Conservation (phyloP, 257 asterid species). For the Ballota nigra region DNA sequence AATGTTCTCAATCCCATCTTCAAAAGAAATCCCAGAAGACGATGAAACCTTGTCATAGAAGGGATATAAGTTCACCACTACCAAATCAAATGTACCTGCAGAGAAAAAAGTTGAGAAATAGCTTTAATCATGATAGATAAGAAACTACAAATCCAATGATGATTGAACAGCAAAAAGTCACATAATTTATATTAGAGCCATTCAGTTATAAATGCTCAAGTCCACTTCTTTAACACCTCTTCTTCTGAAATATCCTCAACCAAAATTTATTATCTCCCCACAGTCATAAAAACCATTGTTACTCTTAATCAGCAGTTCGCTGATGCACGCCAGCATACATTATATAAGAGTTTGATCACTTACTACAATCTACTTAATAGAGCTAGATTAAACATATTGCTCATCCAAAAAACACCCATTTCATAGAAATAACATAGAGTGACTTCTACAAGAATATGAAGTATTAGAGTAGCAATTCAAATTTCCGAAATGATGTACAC, state of each 20-base stretch:
- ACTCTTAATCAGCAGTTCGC: not conserved
- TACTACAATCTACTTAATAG: not conserved
- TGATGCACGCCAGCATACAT: not conserved
- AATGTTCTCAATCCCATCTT: conserved; percentile 93
- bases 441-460: not conserved
- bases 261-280: not conserved
- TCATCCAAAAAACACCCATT: not conserved
- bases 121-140: conserved; percentile 11
- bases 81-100: conserved; percentile 93
- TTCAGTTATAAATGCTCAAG: not conserved
- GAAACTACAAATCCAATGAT: not conserved
- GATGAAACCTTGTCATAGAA: conserved; percentile 88
- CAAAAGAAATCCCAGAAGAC: conserved; percentile 71
- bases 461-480: not conserved
- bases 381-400: not conserved
- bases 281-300: not conserved
- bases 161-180: not conserved
- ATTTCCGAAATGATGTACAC: not conserved
- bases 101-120: conserved; percentile 14
- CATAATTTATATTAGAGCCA: not conserved
- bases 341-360: not conserved
- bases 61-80: conserved; percentile 94
- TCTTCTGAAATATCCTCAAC: not conserved
- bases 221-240: not conserved
- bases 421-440: not conserved